Conservation (phyloP, 2,329 filamentous ascomycete species). For the Cytospora leucostoma region DNA sequence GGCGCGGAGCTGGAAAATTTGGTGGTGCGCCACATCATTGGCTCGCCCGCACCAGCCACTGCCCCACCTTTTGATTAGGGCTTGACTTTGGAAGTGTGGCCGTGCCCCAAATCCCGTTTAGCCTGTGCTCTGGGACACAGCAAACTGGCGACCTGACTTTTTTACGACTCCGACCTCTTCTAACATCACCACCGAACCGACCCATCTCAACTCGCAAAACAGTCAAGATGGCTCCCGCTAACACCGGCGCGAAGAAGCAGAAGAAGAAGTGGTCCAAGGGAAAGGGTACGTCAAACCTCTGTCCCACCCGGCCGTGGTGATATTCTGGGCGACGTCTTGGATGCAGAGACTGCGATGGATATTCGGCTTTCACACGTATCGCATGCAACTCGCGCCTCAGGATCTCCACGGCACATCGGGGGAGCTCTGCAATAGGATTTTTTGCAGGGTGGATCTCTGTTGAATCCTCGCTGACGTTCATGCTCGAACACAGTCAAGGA, state of each 20-base stretch:
- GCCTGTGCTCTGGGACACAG: conserved; percentile 1
- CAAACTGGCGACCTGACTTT: conserved; percentile 15
- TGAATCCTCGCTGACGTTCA: conserved; percentile 4
- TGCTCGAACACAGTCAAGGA: conserved; percentile 75
- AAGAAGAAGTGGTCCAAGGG: conserved; percentile 75
- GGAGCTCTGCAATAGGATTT: background rate
- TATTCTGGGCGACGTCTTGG: conserved; percentile 4
- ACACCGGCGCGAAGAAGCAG: conserved; percentile 73
- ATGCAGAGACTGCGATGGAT: background rate
- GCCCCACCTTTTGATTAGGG: background rate
- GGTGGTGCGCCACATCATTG: conserved; percentile 7
- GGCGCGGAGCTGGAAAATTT: conserved; percentile 11
- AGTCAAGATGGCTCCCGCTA: conserved; percentile 51
- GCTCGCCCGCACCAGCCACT: background rate
- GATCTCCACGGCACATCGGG: background rate
- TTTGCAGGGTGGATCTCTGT: background rate
- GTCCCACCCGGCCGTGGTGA: conserved; percentile 14
- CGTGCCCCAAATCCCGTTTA: background rate
- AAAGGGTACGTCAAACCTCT: conserved; percentile 62
- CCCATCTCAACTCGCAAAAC: conserved; percentile 35
- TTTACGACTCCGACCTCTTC: conserved; percentile 15
- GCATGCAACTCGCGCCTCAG: background rate
- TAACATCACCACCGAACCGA: conserved; percentile 28
- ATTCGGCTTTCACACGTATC: background rate
- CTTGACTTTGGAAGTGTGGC: background rate